Percentiles rank a stretch among this genome's conserved stretches.
Conservation (phyloP, 2,329 filamentous ascomycete genomes). For the Stenocarpella maydis region DNA sequence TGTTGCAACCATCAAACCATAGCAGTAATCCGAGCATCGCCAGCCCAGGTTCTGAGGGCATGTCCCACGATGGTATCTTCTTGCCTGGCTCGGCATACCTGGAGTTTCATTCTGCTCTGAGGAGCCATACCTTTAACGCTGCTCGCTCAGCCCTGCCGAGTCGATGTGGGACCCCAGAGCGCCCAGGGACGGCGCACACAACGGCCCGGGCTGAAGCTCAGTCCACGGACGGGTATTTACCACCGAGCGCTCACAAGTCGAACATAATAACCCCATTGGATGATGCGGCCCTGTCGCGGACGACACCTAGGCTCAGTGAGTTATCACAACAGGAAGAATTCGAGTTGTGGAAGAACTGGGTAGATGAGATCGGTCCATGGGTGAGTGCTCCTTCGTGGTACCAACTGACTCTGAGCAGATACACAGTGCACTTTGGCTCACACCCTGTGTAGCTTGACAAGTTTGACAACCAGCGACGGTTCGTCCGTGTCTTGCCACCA, state of each 20-base stretch:
- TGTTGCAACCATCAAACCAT: not conserved
- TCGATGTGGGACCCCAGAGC: slow-evolving; percentile 9
- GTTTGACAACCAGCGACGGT: slow-evolving; percentile 62
- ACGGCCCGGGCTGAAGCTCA: not conserved
- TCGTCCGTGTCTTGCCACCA: slow-evolving; percentile 60
- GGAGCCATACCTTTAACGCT: slow-evolving; percentile 10
- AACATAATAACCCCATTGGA: not conserved
- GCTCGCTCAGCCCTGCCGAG: slow-evolving; percentile 9
- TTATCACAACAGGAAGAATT: slow-evolving; percentile 16
- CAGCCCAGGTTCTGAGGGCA: slow-evolving; percentile 19
- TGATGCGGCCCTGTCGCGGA: not conserved
- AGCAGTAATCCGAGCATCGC: slow-evolving; percentile 14
- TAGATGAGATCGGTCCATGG: slow-evolving; percentile 57
- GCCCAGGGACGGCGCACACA: slow-evolving; percentile 6
- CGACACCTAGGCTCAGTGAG: slow-evolving; percentile 14
- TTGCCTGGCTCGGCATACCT: slow-evolving; percentile 17
- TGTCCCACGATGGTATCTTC: slow-evolving; percentile 15
- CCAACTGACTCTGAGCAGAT: too few species aligned
- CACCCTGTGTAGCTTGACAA: slow-evolving; percentile 61
- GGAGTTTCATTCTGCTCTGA: slow-evolving; percentile 14
- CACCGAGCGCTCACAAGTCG: not conserved
- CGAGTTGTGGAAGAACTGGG: slow-evolving; percentile 57
- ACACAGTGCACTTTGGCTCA: not conserved
- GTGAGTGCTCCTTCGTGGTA: not conserved
- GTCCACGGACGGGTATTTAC: not conserved